Base-by-base conservation (phyloP, 352 stramenopile species). In the Pythium scleroteichum region DNA sequence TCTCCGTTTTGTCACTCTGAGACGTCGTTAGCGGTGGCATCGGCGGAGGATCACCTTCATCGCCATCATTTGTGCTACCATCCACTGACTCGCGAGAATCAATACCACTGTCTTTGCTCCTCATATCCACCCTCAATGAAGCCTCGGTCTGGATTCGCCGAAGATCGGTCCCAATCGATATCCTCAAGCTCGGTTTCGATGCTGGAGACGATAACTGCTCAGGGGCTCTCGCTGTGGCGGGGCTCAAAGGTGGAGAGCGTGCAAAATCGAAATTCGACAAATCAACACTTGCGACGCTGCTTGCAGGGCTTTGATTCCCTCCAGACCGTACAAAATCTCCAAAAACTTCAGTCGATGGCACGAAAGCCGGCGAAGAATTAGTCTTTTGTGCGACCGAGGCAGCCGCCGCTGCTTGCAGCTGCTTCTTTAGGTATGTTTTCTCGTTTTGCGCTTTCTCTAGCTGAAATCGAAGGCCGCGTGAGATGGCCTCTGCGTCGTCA, bases 381-480 rank as follows among this genome's bases (percentile, higher is more conserved):
- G 27, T 53, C 20, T 26, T 47, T 14, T 57, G 57, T n/a, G 32
- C 22, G 24, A 40, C 23, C 32, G 55, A 22, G 7, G 45, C 9
- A 22, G 32, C 13, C 3, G 32, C 26, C 29, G 23, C 27, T 40
- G 69, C 66, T 3, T 69, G 55, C 2, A 90, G 58, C 46, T 94
- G 78, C 59, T 85, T 86, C 55, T 81, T 77, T 8, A 92, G 48
- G 33, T 80, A 88, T 19, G 87, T 89, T 52, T 92, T 94, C 68
- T 92, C 80, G 22, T 92, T 69, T 45, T 87, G 75, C 19, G 85
- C 79, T 46, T 92, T 91, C 35, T 88, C 69, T 13, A 94, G 51
- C 61, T 94, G 85, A 50, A 85, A 91, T 10, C 76, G 77, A 7
- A 91, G 63, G 19, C 80, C 82, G 4, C 80, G 73, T 39, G 75